phyloP scores from a whole-genome alignment of 164 flowering plant species.

The Chimonanthus salicifolius region DNA sequence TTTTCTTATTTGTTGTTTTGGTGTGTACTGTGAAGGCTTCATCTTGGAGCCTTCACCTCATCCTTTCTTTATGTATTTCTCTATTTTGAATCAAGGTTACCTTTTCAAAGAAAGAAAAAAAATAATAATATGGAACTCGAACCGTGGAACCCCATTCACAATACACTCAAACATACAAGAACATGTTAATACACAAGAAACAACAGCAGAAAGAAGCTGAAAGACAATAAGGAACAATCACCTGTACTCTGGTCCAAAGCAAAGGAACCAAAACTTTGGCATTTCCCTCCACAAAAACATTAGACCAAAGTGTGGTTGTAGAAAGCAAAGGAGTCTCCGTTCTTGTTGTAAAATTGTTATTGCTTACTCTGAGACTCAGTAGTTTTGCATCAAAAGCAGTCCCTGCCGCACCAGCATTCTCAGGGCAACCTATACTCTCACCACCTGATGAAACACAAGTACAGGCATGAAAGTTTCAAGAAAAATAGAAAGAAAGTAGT shows the following conservation, averaged over 20 bases:
- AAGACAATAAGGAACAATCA: constrained; percentile 16
- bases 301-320: constrained; percentile 71
- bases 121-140: too few species aligned
- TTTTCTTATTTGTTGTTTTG: too few species aligned
- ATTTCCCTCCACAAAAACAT: constrained; percentile 74
- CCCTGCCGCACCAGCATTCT: constrained; percentile 93
- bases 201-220: constrained; percentile 1
- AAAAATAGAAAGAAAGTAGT: too few species aligned
- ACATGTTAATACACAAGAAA: too few species aligned
- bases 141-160: not conserved
- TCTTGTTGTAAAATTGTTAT: constrained; percentile 73
- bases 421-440: constrained; percentile 73
- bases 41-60: too few species aligned
- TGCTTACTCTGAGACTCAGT: constrained; percentile 72
- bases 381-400: constrained; percentile 74
- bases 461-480: too few species aligned
- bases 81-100: too few species aligned
- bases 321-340: constrained; percentile 94
- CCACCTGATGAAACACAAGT: too few species aligned
- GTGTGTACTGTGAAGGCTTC: too few species aligned
- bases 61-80: too few species aligned
- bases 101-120: too few species aligned
- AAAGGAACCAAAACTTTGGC: constrained; percentile 92
- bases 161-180: not conserved
- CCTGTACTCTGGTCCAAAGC: constrained; percentile 94